Percentiles rank a stretch among this genome's conserved stretches.
These are phyloP conservation scores for Colletotrichum destructivum DNA, from an alignment of 2,329 filamentous ascomycete genomes.

Conservation along the genomic window DNA sequence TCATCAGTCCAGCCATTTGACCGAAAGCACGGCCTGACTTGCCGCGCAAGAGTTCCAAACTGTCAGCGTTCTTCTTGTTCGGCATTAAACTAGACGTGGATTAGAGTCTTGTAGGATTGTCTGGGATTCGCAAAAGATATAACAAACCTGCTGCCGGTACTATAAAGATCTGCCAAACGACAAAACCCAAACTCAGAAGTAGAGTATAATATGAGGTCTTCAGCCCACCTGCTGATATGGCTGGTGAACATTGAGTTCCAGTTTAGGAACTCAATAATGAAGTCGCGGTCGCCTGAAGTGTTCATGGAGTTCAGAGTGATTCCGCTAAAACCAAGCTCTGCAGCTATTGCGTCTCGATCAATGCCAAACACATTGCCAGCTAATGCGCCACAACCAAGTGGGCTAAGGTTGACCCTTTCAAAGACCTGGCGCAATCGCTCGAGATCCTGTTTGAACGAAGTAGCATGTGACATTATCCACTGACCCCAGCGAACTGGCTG, in stretches of 20 bases:
- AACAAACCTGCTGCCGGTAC: constrained; percentile 42
- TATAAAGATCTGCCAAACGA: constrained; percentile 46
- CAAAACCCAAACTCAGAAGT: constrained; percentile 46
- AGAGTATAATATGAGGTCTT: constrained; percentile 76
- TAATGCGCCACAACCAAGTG: constrained; percentile 46
- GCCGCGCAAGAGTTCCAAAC: constrained; percentile 48
- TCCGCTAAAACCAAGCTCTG: constrained; percentile 80
- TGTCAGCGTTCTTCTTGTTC: constrained; percentile 45
- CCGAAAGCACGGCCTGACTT: constrained; percentile 54
- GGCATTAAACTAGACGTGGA: not conserved
- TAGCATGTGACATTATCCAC: constrained; percentile 46
- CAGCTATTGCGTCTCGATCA: constrained; percentile 52
- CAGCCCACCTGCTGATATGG: constrained; percentile 80
- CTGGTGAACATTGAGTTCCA: constrained; percentile 80
- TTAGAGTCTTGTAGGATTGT: not conserved
- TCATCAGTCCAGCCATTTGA: constrained; percentile 74
- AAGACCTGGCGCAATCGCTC: constrained; percentile 46
- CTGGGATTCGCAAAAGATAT: constrained; percentile 43
- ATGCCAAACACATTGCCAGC: constrained; percentile 51
- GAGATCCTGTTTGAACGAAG: constrained; percentile 47
- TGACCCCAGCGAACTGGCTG: constrained; percentile 43
- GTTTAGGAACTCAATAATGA: constrained; percentile 79
- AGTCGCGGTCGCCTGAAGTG: constrained; percentile 80
- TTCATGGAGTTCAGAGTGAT: constrained; percentile 80
- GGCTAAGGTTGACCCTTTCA: constrained; percentile 47